Base-by-base conservation (phyloP, 106 monocot species). In the Allium sativum region DNA sequence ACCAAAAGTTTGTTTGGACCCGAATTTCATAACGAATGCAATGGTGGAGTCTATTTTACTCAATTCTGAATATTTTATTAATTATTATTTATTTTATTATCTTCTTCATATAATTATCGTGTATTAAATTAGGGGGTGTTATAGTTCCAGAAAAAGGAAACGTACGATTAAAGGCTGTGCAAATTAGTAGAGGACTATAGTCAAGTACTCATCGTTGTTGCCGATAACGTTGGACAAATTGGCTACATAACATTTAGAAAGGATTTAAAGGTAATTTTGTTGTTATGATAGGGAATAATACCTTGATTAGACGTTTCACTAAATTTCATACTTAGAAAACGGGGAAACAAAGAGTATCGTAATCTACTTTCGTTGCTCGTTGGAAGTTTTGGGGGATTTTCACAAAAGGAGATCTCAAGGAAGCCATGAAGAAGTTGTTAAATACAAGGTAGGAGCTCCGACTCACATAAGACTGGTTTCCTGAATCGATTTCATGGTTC, bases 281-380 rank as follows among this genome's bases (percentile, higher is more conserved):
- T 7, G 66, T 92, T 18, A 75, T 92, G 20, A 92, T 92, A 86
- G 91, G 91, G 44, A 92, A 92, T 81, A 92, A 93, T 67, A 89
- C 93, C n/a, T 76, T 93, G 65, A 93, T 93, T 75, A 70, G 89
- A 66, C 70, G 93, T 0, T 85, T 85, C 57, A 74, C 89, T 68
- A 89, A 70, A 76, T 12, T 83, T 18, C 77, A 93, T 53, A 75
- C 85, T 18, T 82, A 93, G 80, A 78, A 67, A 44, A 76, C 82
- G n/a, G 11, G 88, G 88, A 42, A 89, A 89, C 65, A 48, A 53
- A 44, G 65, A 75, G 22, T 81, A 71, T 50, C 75, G 85, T 45
- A 80, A 80, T 57, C 74, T 93, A 10, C 67, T 85, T 8, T 73
- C 85, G 9, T 60, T 85, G 41, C 80, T 93, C 17, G 73, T 89